Evolutionary conservation across 208 protist genomes (phyloP), one percentile per base, ranked within the genome.

Genomic region (Acanthamoeba triangularis): DNA sequence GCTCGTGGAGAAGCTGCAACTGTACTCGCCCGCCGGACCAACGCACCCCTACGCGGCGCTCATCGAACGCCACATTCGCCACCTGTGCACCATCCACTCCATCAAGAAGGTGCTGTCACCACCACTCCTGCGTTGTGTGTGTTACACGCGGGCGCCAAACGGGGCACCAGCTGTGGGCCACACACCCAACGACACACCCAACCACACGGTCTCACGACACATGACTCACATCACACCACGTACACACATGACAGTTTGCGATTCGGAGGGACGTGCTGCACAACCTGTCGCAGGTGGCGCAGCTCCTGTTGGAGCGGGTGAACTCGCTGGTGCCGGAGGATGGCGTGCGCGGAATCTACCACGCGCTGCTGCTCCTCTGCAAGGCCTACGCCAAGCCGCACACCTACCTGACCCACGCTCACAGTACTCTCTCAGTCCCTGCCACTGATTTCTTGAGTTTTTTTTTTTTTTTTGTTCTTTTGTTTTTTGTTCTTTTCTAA

Each of bases 241-340:
- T n/a, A n/a, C n/a, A n/a, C n/a, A n/a, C n/a, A n/a, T n/a, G n/a
- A n/a, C n/a, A 94, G 90, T 33, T 82, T 13, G n/a, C 59, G 4
- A 47, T 94, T 23, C 69, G 90, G 28, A 25, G 41, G 44, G 90
- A 94, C 47, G 67, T 94, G 18, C 54, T 94, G 30, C 37, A 94
- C 63, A 94, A 94, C 16, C 25, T 94, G 33, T 94, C 90, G n/a
- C 90, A 94, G 14, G 49, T 94, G 20, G 37, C 35, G 7, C 67
- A 82, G 47, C 33, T 82, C 5, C 30, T 94, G 47, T 33, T 82
- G 25, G 69, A 76, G 35, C 63, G 54, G 10, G 23, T 59, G 10
- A 82, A 74, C 37, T 63, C 35, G 11, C 28, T 82, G 35, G 67
- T 82, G 13, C 44, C 63, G 8, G 90, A 94, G 28, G 90, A 94